Conservation (phyloP, 2,329 filamentous ascomycete species). For the Cryphonectria parasitica region DNA sequence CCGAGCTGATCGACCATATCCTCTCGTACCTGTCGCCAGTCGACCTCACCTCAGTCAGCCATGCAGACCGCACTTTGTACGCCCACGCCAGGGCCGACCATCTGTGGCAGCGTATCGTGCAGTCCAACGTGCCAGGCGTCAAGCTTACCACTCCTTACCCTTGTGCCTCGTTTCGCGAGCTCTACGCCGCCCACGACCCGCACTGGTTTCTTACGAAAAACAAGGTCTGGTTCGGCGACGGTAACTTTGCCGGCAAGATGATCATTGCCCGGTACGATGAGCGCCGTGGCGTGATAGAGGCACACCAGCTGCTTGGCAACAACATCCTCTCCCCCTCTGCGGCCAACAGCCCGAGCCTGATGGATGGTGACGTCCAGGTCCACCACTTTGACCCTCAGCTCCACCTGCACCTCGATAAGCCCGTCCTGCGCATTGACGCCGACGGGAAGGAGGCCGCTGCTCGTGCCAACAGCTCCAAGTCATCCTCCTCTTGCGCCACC, state of each 20-base stretch:
- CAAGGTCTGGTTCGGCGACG: conserved; percentile 86
- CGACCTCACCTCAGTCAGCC: conserved; percentile 64
- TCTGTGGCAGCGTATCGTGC: conserved; percentile 73
- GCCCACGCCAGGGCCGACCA: conserved; percentile 66
- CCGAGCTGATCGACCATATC: conserved; percentile 76
- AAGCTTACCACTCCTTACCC: conserved; percentile 59
- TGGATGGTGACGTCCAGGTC: conserved; percentile 68
- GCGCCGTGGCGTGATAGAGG: conserved; percentile 75
- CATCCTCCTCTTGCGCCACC: not conserved
- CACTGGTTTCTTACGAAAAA: conserved; percentile 82
- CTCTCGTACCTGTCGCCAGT: conserved; percentile 66
- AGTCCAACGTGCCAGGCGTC: conserved; percentile 65
- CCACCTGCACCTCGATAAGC: conserved; percentile 72
- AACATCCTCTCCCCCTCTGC: conserved; percentile 38
- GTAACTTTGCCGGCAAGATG: conserved; percentile 72
- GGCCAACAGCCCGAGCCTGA: conserved; percentile 55
- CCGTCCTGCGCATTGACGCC: conserved; percentile 63
- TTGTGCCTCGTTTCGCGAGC: conserved; percentile 66
- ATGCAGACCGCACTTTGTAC: conserved; percentile 65
- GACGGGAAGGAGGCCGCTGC: conserved; percentile 34
- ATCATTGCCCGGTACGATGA: conserved; percentile 79
- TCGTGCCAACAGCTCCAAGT: conserved; percentile 25
- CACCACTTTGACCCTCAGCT: conserved; percentile 73
- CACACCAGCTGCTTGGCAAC: conserved; percentile 73
- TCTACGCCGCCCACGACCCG: conserved; percentile 76